Conservation (phyloP, 352 stramenopile genomes). For the Phytophthora pinifolia region DNA sequence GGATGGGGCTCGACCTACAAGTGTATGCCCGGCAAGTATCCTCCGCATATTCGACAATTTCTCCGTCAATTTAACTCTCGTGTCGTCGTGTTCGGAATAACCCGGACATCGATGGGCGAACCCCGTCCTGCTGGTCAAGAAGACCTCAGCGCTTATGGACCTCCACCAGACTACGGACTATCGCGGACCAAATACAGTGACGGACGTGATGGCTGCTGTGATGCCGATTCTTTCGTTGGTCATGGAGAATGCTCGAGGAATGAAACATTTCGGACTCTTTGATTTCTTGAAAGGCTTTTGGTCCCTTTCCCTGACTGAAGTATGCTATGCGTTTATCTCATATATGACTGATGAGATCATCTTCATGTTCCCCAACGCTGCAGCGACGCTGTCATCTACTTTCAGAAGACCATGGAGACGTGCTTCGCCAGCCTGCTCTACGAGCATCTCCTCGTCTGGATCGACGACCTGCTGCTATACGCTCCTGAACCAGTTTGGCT, state of each 20-base stretch:
- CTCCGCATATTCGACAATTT: too few relatives aligned
- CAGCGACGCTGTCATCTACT: constrained; percentile 9
- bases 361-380: constrained; percentile 14
- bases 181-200: neutral
- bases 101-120: constrained; percentile 4
- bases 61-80: too few relatives aligned
- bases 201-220: constrained; percentile 9
- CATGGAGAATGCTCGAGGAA: neutral
- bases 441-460: constrained; percentile 2
- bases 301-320: constrained; percentile 3
- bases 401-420: constrained; percentile 15
- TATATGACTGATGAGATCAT: constrained; percentile 25
- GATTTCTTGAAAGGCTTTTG: constrained; percentile 14
- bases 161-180: constrained; percentile 6
- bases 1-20: neutral
- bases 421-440: constrained; percentile 8
- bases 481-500: constrained; percentile 21
- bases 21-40: too few relatives aligned
- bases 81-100: neutral
- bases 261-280: constrained; percentile 11
- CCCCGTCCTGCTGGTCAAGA: constrained; percentile 14
- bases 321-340: constrained; percentile 10
- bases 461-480: constrained; percentile 25
- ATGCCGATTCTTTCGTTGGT: constrained; percentile 14
- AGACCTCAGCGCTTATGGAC: neutral